A percentile compares a stretch with the other conserved stretches of the same genome.
Evolutionary conservation across 176 grass and related monocot species (phyloP).

Genomic region (Pharus latifolius): DNA sequence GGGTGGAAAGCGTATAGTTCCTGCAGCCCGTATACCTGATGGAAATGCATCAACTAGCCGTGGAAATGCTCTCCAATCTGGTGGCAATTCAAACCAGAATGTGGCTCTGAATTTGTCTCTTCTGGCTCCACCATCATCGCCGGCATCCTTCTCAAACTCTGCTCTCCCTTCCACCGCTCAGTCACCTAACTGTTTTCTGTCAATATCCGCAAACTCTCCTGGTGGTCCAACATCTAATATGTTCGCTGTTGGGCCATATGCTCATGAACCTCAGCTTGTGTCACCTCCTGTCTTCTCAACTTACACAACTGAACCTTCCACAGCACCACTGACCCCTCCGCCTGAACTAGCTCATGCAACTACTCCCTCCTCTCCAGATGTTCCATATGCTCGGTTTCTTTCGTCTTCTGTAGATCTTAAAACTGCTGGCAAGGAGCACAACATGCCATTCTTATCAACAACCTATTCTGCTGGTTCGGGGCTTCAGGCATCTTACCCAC

Average conservation of each 20-base stretch:
- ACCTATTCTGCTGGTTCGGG: slow-evolving; percentile 50
- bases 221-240: slow-evolving; percentile 64
- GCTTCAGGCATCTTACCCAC: slow-evolving; percentile 58
- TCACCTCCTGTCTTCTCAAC: slow-evolving; percentile 81
- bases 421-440: slow-evolving; percentile 50
- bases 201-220: slow-evolving; percentile 65
- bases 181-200: slow-evolving; percentile 68
- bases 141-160: slow-evolving; percentile 72
- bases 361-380: slow-evolving; percentile 85
- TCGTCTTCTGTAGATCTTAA: slow-evolving; percentile 59
- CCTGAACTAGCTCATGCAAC: slow-evolving; percentile 77
- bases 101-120: slow-evolving; percentile 62
- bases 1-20: slow-evolving; percentile 65
- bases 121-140: slow-evolving; percentile 74
- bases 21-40: slow-evolving; percentile 62
- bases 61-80: slow-evolving; percentile 45
- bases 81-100: slow-evolving; percentile 59
- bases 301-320: slow-evolving; percentile 85
- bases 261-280: slow-evolving; percentile 80
- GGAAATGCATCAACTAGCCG: slow-evolving; percentile 37
- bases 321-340: slow-evolving; percentile 78
- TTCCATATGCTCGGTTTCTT: slow-evolving; percentile 74
- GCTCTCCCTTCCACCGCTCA: slow-evolving; percentile 69
- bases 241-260: slow-evolving; percentile 74
- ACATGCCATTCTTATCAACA: slow-evolving; percentile 43